Percentiles rank a stretch among this genome's conserved stretches.
Evolutionary conservation across 805 yeast genomes (phyloP).

Genomic region (Nematodospora valgi): DNA sequence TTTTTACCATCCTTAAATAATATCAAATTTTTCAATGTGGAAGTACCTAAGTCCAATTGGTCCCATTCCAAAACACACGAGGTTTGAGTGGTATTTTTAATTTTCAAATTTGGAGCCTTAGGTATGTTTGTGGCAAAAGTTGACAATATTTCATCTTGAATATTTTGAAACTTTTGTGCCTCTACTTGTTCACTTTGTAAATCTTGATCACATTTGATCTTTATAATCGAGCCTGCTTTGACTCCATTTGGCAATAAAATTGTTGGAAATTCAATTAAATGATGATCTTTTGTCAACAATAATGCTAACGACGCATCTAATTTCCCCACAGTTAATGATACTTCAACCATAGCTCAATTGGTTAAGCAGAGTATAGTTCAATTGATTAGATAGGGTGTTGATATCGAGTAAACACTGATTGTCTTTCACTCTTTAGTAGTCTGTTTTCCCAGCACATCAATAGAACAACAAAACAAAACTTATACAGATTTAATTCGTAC

Average conservation of each 20-base stretch:
- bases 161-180: slow-evolving; percentile 49
- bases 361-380: no score
- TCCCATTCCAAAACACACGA: slow-evolving; percentile 96
- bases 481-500: no score
- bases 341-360: slow-evolving; percentile 76
- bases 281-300: slow-evolving; percentile 86
- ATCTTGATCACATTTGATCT: slow-evolving; percentile 80
- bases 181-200: slow-evolving; percentile 61
- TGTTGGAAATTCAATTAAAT: slow-evolving; percentile 95
- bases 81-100: slow-evolving; percentile 86
- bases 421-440: no score
- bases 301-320: slow-evolving; percentile 93
- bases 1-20: slow-evolving; percentile 72
- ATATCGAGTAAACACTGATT: no score
- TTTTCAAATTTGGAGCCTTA: slow-evolving; percentile 59
- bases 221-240: slow-evolving; percentile 87
- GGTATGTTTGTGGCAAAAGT: slow-evolving; percentile 77
- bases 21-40: slow-evolving; percentile 70
- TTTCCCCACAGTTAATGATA: slow-evolving; percentile 91
- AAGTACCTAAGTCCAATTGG: slow-evolving; percentile 74
- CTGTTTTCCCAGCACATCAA: no score
- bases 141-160: slow-evolving; percentile 71
- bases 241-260: slow-evolving; percentile 86
- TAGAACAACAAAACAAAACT: no score
- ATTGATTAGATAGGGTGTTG: no score